A percentile compares a stretch with the other conserved stretches of the same genome.
Evolutionary conservation across 768 basidiomycete species (phyloP).

Genomic region (Rhodocollybia butyracea): DNA sequence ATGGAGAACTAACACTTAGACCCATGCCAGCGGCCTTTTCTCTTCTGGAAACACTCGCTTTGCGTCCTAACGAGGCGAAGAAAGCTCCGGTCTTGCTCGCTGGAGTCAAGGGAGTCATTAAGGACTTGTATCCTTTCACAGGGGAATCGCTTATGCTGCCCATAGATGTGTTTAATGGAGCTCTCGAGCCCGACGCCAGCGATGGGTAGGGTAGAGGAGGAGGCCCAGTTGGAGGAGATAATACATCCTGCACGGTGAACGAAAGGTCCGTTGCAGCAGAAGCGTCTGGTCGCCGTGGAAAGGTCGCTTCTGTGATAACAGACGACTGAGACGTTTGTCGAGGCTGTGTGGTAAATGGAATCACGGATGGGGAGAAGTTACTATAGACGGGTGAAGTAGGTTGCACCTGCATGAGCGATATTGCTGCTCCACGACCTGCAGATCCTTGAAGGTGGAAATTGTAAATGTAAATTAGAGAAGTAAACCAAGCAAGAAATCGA

Average conservation of each 20-base stretch:
- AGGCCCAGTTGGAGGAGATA: slow-evolving; percentile 49
- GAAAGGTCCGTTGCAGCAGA: slow-evolving; percentile 70
- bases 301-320: slow-evolving; percentile 71
- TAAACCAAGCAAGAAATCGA: slow-evolving; percentile 8
- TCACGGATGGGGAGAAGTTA: slow-evolving; percentile 29
- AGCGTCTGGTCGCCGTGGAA: slow-evolving; percentile 78
- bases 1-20: slow-evolving; percentile 15
- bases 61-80: slow-evolving; percentile 73
- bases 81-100: slow-evolving; percentile 55
- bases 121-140: slow-evolving; percentile 51
- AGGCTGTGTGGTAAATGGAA: slow-evolving; percentile 47
- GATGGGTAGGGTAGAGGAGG: slow-evolving; percentile 75
- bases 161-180: slow-evolving; percentile 27
- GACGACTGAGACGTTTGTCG: slow-evolving; percentile 56
- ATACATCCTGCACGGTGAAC: slow-evolving; percentile 35
- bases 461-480: slow-evolving; percentile 7
- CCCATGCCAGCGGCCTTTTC: slow-evolving; percentile 13
- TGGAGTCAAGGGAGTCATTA: slow-evolving; percentile 38
- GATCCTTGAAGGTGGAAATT: neutral
- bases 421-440: neutral
- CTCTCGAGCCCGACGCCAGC: slow-evolving; percentile 39
- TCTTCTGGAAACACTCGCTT: slow-evolving; percentile 52
- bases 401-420: neutral
- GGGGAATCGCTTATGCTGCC: slow-evolving; percentile 11
- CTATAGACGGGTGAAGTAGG: neutral